These are phyloP conservation scores for Eucalyptus viminalis DNA, from an alignment of 345 rosid species.

Conservation along the genomic window DNA sequence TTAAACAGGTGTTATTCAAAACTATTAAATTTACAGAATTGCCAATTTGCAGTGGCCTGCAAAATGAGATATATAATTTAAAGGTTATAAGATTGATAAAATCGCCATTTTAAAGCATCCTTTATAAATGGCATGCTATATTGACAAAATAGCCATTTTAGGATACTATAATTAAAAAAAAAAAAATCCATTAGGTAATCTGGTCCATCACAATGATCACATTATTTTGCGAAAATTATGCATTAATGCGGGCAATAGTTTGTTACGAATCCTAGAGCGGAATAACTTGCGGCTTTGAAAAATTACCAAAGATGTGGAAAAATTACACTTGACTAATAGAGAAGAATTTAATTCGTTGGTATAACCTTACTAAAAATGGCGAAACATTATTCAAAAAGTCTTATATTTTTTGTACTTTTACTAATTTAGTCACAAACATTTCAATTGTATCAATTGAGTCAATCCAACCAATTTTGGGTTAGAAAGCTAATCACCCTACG, in stretches of 20 bases:
- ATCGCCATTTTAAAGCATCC: neutral
- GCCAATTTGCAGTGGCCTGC: neutral
- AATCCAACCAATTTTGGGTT: fast-evolving
- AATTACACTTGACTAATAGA: too few relatives aligned
- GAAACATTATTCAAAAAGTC: too few relatives aligned
- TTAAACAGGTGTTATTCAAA: neutral
- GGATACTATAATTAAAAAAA: neutral
- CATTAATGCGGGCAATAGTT: neutral
- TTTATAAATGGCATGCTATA: neutral
- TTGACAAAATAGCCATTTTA: neutral
- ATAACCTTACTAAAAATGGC: too few relatives aligned
- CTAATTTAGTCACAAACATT: too few relatives aligned
- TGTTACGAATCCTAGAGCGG: neutral
- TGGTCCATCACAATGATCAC: neutral
- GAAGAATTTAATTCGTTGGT: too few relatives aligned
- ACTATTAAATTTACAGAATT: neutral
- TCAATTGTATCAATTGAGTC: too few relatives aligned
- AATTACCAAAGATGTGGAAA: too few relatives aligned
- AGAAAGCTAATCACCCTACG: fast-evolving
- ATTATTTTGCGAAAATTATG: neutral
- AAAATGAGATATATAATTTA: neutral
- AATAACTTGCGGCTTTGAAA: neutral
- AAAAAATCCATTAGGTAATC: neutral
- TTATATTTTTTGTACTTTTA: too few relatives aligned
- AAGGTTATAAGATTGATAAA: neutral